Evolutionary conservation across 2,329 filamentous ascomycete genomes (phyloP), one percentile per base, ranked within the genome.

Genomic region (Colletotrichum brevisporum): DNA sequence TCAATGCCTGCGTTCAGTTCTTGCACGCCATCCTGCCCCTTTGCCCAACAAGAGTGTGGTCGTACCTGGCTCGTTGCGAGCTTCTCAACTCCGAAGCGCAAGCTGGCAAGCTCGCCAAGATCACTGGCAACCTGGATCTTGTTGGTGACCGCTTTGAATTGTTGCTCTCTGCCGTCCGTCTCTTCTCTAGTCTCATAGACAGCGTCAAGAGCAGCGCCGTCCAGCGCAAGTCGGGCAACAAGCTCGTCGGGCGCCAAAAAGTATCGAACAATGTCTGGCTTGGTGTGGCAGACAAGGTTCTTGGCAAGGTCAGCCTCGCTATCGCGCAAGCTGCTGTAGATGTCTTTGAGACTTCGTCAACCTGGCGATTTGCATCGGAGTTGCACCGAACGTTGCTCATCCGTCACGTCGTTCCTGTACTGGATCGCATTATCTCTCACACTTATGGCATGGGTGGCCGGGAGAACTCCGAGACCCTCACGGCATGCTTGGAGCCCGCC

Each of bases 31-130:
- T 97, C 18, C 80, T 96, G 27, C 85, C 87, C 74, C 92, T 88
- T n/a, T 89, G 92, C 59, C 95, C 96, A 0, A 92, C 92, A 65
- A 88, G 95, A 69, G 90, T 97, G 6, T 98, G 96, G 95, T 94
- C 95, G 4, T 93, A 95, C 77, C 87, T 99, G 74, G 90, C 91
- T 4, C 90, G 94, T 66, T 97, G 94, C 78, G 90, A 91, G 71
- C 83, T 99, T 18, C 85, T 99, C 53, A 92, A 92, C 73, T 88
- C 90, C 6, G 91, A 94, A 73, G 91, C 93, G 10, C 91, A 91
- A 71, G 91, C 91, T 15, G 93, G 94, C 12, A 91, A 92, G 70
- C 86, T 99, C 70, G 89, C 91, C 47, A 90, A 90, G 57, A 90
- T 98, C 59, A 88, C 97, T 3, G 93, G 93, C n/a, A 91, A 90